Evolutionary conservation across 768 basidiomycete species (phyloP), one percentile per base, ranked within the genome.

Genomic region (Podaxis pistillaris): DNA sequence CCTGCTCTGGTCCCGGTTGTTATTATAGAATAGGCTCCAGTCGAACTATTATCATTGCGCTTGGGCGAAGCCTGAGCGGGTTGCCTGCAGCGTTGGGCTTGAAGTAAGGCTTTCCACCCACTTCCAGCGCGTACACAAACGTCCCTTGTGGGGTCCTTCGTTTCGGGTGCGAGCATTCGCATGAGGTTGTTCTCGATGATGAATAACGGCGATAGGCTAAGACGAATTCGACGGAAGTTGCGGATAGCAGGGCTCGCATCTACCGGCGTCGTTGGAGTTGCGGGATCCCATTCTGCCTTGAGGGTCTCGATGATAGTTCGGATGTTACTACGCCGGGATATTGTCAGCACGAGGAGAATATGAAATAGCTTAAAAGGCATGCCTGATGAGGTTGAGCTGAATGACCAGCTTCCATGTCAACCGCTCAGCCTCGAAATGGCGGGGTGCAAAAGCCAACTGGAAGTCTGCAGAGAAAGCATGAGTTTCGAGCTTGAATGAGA

Each of bases 381-480:
- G 86, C 87, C 82, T 74, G 63, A 90, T 88, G 64, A 90, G 73
- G 67, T 90, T 90, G 47, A 90, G 82, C 65, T 90, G 86, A 7
- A 91, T 80, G 58, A 90, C 80, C 12, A 81, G 79, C 64, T 79
- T 83, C 88, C 89, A 91, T 6, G 84, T 79, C 0, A 76, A 67
- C 17, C 83, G 76, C 63, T 91, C 87, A 50, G 68, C 77, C 49
- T 82, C 80, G 60, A 90, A 89, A 60, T 84, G 81, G 26, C 76
- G 78, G 0, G 88, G 88, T 8, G 85, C 81, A 67, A 89, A 88
- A 0, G 83, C 80, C 7, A 90, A 69, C 68, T 89, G 87, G 65
- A 90, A 90, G 68, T 91, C 88, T 90, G 36, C 19, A 9, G 37
- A 46, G 13, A 24, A 40, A 28, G 44, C 37, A 54, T 52, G 40